A percentile compares a stretch with the other conserved stretches of the same genome.
Conservation (phyloP, 1,284 basidiomycete genomes). For the Ustilago cynodontis region DNA sequence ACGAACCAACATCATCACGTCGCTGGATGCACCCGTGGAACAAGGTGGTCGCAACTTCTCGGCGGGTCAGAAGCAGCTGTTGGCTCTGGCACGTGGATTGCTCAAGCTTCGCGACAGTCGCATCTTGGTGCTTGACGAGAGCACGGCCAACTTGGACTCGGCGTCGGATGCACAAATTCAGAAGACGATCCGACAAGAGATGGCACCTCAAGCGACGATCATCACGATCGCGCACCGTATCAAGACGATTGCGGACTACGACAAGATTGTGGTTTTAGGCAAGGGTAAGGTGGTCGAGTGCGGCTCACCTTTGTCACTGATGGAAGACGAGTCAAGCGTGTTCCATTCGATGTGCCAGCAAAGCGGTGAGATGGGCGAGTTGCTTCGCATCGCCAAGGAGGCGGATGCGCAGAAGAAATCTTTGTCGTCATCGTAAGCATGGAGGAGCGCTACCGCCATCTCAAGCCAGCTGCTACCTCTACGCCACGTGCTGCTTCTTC, state of each 20-base stretch:
- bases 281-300: slow-evolving; percentile 81
- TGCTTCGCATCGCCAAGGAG: slow-evolving; percentile 45
- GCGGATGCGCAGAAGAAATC: slow-evolving; percentile 33
- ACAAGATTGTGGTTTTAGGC: slow-evolving; percentile 74
- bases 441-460: neutral
- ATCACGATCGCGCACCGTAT: slow-evolving; percentile 77
- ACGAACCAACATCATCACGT: slow-evolving; percentile 72
- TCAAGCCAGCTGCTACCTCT: neutral
- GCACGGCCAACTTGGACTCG: slow-evolving; percentile 71
- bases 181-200: slow-evolving; percentile 71
- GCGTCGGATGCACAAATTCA: slow-evolving; percentile 73
- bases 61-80: slow-evolving; percentile 74
- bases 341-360: slow-evolving; percentile 64
- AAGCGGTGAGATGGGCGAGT: slow-evolving; percentile 60
- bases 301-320: slow-evolving; percentile 77
- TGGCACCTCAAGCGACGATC: slow-evolving; percentile 71
- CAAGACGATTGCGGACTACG: slow-evolving; percentile 76
- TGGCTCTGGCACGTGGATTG: slow-evolving; percentile 74
- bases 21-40: slow-evolving; percentile 72
- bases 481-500: neutral
- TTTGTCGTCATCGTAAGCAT: neutral
- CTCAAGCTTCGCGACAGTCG: slow-evolving; percentile 72
- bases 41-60: slow-evolving; percentile 73
- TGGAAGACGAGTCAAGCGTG: slow-evolving; percentile 67
- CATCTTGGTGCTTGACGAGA: slow-evolving; percentile 75